These are phyloP conservation scores for Leptomonas pyrrhocoris DNA, from an alignment of 208 protist genomes.

Conservation along the genomic window DNA sequence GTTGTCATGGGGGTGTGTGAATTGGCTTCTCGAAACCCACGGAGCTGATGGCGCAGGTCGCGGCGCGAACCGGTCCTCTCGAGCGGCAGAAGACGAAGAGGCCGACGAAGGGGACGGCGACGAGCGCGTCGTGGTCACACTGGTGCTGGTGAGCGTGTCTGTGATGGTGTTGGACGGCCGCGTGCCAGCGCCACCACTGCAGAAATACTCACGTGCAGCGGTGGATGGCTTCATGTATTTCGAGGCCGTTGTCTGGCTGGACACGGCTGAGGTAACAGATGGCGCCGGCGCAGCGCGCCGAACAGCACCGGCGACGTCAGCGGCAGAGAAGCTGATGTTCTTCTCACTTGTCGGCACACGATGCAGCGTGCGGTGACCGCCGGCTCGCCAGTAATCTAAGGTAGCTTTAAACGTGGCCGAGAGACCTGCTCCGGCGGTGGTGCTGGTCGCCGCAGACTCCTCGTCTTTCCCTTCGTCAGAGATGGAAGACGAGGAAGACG, in stretches of 20 bases:
- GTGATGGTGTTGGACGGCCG: slow-evolving; percentile 1
- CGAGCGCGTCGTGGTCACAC: not conserved
- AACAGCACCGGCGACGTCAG: not conserved
- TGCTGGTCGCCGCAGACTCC: not conserved
- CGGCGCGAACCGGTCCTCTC: not conserved
- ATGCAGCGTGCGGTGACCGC: not conserved
- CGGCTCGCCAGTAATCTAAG: slow-evolving; percentile 14
- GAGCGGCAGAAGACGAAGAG: not conserved
- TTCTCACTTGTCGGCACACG: not conserved
- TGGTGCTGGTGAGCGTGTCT: slow-evolving; percentile 12
- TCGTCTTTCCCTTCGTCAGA: not conserved
- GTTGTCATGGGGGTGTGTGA: too few species aligned
- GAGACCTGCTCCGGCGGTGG: not conserved
- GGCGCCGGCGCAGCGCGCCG: not conserved
- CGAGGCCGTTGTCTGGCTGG: slow-evolving; percentile 3
- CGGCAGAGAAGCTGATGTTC: too few species aligned
- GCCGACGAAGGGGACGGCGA: not conserved
- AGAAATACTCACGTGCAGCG: not conserved
- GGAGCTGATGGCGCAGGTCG: not conserved
- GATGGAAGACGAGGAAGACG: not conserved
- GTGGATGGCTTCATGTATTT: slow-evolving; percentile 3
- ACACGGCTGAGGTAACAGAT: not conserved
- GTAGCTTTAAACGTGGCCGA: slow-evolving; percentile 21
- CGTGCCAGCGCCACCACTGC: not conserved
- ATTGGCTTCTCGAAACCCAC: not conserved